Evolutionary conservation across 352 stramenopile genomes (phyloP).

Genomic region (Phytopythium delawarense): DNA sequence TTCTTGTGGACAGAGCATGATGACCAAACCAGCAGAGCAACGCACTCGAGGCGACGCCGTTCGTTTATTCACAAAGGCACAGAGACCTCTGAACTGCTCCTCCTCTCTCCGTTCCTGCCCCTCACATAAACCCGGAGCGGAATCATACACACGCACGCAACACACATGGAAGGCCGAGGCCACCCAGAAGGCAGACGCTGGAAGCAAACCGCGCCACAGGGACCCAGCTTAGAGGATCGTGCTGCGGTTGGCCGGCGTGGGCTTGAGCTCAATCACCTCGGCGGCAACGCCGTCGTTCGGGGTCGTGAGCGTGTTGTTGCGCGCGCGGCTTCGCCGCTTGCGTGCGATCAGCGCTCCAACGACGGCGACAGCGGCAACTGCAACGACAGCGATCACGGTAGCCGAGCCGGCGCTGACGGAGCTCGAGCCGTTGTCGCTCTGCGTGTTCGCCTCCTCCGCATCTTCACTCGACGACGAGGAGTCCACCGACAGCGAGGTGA

Average conservation of each 20-base stretch:
- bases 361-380: conserved; percentile 28
- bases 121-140: neutral
- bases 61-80: neutral
- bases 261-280: conserved; percentile 31
- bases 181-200: neutral
- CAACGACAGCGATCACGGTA: conserved; percentile 5
- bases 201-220: neutral
- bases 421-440: conserved; percentile 14
- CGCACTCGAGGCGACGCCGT: neutral
- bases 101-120: neutral
- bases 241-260: conserved; percentile 32
- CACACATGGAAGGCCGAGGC: neutral
- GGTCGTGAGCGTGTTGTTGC: conserved; percentile 10
- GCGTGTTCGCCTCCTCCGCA: conserved; percentile 23
- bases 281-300: neutral
- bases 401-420: neutral
- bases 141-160: conserved; percentile 4
- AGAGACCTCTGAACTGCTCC: neutral
- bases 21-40: neutral
- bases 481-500: conserved; percentile 7
- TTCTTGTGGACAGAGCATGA: too few species aligned
- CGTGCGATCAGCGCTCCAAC: conserved; percentile 20
- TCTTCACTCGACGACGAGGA: conserved; percentile 13
- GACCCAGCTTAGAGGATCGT: conserved; percentile 31
- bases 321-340: conserved; percentile 15